phyloP scores from a whole-genome alignment of 2,329 filamentous ascomycete genomes.

The Alternaria brassicicola region DNA sequence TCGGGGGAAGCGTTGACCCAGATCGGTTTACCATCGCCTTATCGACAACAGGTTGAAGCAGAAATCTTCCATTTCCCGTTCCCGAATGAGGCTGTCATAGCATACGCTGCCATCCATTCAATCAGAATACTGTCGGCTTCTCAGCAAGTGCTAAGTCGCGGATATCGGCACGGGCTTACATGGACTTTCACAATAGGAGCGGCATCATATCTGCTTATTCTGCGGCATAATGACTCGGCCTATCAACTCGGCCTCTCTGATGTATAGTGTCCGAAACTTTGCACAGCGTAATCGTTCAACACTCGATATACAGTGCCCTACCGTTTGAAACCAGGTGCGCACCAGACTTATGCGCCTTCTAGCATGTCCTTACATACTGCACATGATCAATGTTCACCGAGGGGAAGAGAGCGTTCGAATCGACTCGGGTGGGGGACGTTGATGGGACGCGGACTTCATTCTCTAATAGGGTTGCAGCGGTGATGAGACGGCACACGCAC shows the following conservation, averaged over 20 bases:
- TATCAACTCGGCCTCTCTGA: background rate
- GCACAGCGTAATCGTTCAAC: background rate
- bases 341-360: too few relatives aligned
- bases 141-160: background rate
- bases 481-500: background rate
- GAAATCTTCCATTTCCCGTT: background rate
- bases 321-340: background rate
- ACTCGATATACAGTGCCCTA: background rate
- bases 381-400: background rate
- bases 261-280: background rate
- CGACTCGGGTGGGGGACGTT: background rate
- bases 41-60: background rate
- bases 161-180: background rate
- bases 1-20: too few relatives aligned
- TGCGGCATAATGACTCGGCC: background rate
- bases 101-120: background rate
- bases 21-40: background rate
- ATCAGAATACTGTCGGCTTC: background rate
- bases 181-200: background rate
- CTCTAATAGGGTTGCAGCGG: background rate
- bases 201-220: background rate
- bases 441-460: background rate
- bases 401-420: background rate
- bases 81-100: background rate
- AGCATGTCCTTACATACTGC: background rate